Base-by-base conservation (phyloP, 2,329 filamentous ascomycete species). In the Chaetomium sp. region DNA sequence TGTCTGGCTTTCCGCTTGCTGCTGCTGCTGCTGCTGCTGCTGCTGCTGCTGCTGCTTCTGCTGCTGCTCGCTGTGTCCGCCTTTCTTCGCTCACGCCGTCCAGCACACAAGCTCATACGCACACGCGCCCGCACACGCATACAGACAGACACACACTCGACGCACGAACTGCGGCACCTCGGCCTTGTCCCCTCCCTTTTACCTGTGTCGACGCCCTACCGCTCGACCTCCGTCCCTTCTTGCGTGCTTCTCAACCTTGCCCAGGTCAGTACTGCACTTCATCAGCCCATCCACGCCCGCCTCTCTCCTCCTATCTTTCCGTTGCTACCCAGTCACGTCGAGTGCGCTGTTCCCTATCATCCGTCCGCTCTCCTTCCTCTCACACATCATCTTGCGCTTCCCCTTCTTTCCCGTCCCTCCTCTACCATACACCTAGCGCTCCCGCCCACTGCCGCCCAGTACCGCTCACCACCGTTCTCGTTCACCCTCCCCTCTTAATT, bases 351-450 rank as follows among this genome's bases (percentile, higher is more conserved):
- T 49, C 55, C 56, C 59, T 59, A 58, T 61, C 54, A 55, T 56
- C 57, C 59, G 54, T 52, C 50, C 63, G 61, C 49, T 61, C 54
- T 59, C 61, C 61, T 60, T 58, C 61, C 19, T 27, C 19, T 27
- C 19, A 27, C 49, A 40, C 50, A 53, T 43, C 40, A 38, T 44
- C 33, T 38, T 32, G 19, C 19, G 19, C 19, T 27, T 27, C 19
- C 19, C 19, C 19, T 11, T 43, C 32, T 42, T 45, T 8, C 14
- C 44, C 51, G 36, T 19, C 11, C 54, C 53, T 58, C 59, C 47
- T 61, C 59, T 50, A 56, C 40, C 58, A 41, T 53, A 27, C 19
- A 27, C 19, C 19, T 27, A 27, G 19, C 19, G 19, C 19, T 27
- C 19, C 19, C 19, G 19, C 19, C 19, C 19, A 27, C 19, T 27